phyloP scores from a whole-genome alignment of 305 asterid species.

The Fraxinus sp. region DNA sequence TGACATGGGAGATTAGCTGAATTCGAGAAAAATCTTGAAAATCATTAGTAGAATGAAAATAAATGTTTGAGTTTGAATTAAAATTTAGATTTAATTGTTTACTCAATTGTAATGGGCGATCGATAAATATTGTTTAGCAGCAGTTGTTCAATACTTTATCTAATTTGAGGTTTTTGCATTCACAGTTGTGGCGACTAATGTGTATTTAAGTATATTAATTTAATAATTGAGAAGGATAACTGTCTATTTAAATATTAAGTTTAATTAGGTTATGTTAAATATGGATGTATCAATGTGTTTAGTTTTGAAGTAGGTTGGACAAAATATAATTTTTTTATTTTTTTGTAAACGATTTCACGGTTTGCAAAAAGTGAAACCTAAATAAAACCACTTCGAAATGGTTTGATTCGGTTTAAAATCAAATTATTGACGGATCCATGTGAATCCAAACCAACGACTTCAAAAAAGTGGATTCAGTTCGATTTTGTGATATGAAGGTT shows the following conservation, averaged over 20 bases:
- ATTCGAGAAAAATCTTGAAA: not conserved
- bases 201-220: not conserved
- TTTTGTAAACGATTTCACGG: not conserved
- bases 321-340: too few relatives aligned
- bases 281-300: not conserved
- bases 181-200: not conserved
- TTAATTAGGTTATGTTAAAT: not conserved
- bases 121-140: not conserved
- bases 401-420: too few relatives aligned
- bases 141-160: not conserved
- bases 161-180: not conserved
- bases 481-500: too few relatives aligned
- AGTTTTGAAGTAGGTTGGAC: not conserved
- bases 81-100: too few relatives aligned
- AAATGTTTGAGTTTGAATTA: not conserved
- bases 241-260: too few relatives aligned
- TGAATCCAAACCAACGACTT: not conserved
- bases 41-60: not conserved
- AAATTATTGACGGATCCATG: not conserved
- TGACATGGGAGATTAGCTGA: not conserved
- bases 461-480: not conserved
- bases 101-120: not conserved
- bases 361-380: too few relatives aligned
- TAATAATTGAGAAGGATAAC: not conserved
- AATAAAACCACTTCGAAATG: too few relatives aligned